These are phyloP conservation scores for Albatrellus ellisii DNA, from an alignment of 768 basidiomycete genomes.

Conservation along the genomic window DNA sequence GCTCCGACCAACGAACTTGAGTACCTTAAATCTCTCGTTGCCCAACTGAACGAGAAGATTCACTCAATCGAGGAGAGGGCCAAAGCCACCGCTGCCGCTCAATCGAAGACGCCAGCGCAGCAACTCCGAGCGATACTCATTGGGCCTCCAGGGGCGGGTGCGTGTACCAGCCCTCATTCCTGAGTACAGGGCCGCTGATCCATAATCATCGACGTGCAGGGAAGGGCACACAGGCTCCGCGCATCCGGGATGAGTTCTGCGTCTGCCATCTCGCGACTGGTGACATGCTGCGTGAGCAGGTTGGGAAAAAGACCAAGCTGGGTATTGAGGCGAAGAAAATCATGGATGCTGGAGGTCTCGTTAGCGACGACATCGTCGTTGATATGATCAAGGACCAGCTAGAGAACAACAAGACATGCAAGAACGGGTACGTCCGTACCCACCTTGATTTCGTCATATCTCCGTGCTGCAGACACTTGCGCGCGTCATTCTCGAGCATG, in stretches of 20 bases:
- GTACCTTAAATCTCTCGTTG: conserved; percentile 87
- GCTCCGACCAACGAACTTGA: conserved; percentile 69
- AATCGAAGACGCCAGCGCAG: conserved; percentile 48
- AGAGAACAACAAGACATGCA: conserved; percentile 83
- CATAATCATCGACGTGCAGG: conserved; percentile 32
- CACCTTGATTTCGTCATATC: no score
- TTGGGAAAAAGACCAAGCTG: conserved; percentile 72
- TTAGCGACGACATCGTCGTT: conserved; percentile 94
- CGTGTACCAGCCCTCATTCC: conserved; percentile 16
- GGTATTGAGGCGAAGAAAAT: conserved; percentile 93
- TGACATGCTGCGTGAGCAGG: conserved; percentile 96
- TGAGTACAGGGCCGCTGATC: neutral
- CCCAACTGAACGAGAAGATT: conserved; percentile 89
- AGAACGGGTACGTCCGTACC: conserved; percentile 69
- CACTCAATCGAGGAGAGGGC: conserved; percentile 61
- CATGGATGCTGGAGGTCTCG: conserved; percentile 94
- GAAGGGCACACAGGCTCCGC: conserved; percentile 96
- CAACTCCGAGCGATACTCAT: conserved; percentile 87
- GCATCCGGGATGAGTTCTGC: conserved; percentile 85
- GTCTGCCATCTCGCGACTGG: conserved; percentile 98
- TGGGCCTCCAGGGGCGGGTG: conserved; percentile 96
- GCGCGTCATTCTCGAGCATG: neutral
- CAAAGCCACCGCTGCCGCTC: conserved; percentile 30
- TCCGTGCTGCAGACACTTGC: neutral
- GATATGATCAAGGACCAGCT: conserved; percentile 95